These are phyloP conservation scores for Sordaria brevicollis DNA, from an alignment of 495 filamentous ascomycete species.

Conservation along the genomic window DNA sequence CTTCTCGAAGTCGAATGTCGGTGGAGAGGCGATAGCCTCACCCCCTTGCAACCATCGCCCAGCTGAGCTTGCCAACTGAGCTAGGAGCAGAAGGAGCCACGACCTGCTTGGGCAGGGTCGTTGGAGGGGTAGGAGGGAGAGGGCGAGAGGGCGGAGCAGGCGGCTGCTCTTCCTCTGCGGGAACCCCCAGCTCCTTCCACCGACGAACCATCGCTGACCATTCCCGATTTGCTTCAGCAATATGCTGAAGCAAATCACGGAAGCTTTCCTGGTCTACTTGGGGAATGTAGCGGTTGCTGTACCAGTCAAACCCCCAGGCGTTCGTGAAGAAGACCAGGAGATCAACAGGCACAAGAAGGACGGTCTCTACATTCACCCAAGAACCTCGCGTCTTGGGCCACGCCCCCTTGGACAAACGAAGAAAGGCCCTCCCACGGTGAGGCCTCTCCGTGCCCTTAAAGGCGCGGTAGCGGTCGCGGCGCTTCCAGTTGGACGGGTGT, in stretches of 20 bases:
- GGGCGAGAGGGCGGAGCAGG: neutral
- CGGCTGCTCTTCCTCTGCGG: neutral
- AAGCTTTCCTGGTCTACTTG: neutral
- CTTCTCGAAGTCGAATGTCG: neutral
- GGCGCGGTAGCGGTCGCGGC: neutral
- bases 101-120: no score
- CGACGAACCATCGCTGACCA: neutral
- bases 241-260: neutral
- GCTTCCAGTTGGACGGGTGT: neutral
- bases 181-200: neutral
- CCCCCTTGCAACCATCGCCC: neutral
- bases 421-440: neutral
- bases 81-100: no score
- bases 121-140: neutral
- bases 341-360: neutral
- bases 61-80: neutral
- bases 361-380: neutral
- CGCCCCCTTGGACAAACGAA: neutral
- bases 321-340: neutral
- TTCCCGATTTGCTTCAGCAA: neutral
- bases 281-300: neutral
- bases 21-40: neutral
- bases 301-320: neutral
- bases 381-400: neutral
- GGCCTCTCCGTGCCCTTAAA: neutral